Conservation (phyloP, 176 grass and related monocot genomes). For the Carex myosuroides region DNA sequence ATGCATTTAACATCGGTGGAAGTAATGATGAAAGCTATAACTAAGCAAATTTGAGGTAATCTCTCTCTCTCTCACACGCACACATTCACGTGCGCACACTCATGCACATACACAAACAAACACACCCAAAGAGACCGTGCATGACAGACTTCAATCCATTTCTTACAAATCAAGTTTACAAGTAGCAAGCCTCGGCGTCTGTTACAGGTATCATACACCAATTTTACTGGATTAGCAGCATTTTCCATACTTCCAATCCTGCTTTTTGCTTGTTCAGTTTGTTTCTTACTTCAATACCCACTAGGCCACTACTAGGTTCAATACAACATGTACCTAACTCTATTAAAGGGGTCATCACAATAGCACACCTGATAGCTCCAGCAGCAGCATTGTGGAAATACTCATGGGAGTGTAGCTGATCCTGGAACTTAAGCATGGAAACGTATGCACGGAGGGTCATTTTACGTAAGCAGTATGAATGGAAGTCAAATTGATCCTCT, state of each 20-base stretch:
- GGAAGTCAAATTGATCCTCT: conserved; percentile 99
- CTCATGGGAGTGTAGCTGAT: conserved; percentile 92
- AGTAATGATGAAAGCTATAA: conserved; percentile 11
- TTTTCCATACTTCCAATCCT: background rate
- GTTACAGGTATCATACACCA: background rate
- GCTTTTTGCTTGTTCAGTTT: background rate
- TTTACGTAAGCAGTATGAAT: conserved; percentile 98
- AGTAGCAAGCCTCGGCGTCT: background rate
- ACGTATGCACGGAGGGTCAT: conserved; percentile 94
- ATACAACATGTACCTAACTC: background rate
- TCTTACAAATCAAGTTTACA: background rate
- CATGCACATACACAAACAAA: background rate
- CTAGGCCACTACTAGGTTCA: background rate
- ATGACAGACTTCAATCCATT: background rate
- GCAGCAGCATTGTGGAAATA: conserved; percentile 97
- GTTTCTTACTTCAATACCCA: background rate
- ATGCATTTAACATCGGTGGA: conserved; percentile 25
- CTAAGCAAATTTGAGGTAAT: background rate
- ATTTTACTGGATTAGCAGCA: background rate
- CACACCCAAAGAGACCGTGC: background rate
- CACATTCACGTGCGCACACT: background rate
- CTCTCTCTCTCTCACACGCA: background rate
- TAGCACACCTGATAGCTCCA: conserved; percentile 73
- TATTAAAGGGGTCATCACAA: background rate
- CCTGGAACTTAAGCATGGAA: conserved; percentile 97